These are phyloP conservation scores for Candida germanica DNA, from an alignment of 805 yeast genomes.

Conservation along the genomic window DNA sequence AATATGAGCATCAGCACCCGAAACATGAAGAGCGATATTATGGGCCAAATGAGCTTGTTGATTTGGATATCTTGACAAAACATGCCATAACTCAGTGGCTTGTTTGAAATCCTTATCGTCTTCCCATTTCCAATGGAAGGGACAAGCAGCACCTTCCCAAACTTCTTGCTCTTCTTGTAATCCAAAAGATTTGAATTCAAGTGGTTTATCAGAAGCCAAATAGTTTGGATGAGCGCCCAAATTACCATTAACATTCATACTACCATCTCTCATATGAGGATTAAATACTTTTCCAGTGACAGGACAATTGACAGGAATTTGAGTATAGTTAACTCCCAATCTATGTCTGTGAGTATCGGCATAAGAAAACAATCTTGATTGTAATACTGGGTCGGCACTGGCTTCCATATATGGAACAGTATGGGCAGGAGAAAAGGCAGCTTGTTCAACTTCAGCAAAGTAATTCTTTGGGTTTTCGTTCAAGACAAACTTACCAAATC, in stretches of 20 bases:
- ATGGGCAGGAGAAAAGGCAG: conserved; percentile 70
- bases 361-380: conserved; percentile 71
- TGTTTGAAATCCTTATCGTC: conserved; percentile 72
- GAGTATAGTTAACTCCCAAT: conserved; percentile 70
- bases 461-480: conserved; percentile 83
- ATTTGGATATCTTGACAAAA: conserved; percentile 69
- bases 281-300: conserved; percentile 39
- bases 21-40: conserved; percentile 74
- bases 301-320: conserved; percentile 89
- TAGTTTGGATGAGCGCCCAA: conserved; percentile 77
- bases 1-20: conserved; percentile 64
- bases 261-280: conserved; percentile 82
- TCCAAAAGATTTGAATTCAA: conserved; percentile 42
- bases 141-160: conserved; percentile 78
- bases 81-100: conserved; percentile 74
- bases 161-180: conserved; percentile 68
- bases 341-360: conserved; percentile 76
- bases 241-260: conserved; percentile 58
- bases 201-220: conserved; percentile 52
- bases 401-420: conserved; percentile 73
- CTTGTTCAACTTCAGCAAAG: conserved; percentile 64
- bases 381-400: conserved; percentile 73
- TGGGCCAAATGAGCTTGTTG: conserved; percentile 81
- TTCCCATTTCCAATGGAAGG: conserved; percentile 78
- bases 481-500: conserved; percentile 73